phyloP scores from a whole-genome alignment of 225 moss, liverwort and hornwort species.

The Polytrichum commune region DNA sequence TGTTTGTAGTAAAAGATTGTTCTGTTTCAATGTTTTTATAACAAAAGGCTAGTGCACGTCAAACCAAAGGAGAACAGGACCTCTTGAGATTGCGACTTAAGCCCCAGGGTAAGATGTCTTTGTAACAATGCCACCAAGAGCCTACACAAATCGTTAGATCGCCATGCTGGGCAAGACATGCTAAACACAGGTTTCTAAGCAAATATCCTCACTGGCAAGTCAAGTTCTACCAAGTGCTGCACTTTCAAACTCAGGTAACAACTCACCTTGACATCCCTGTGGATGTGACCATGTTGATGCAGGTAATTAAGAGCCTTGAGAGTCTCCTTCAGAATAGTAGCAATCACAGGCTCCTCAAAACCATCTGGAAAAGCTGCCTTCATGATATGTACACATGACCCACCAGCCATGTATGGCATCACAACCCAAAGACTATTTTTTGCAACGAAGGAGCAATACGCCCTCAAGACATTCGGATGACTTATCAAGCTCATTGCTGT shows the following conservation, averaged over 20 bases:
- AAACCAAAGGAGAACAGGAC: no score
- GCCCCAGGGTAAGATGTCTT: not conserved
- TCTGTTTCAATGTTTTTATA: no score
- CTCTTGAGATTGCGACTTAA: not conserved
- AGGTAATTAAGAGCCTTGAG: slow-evolving; percentile 71
- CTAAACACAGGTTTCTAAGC: slow-evolving; percentile 1
- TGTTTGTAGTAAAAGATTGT: no score
- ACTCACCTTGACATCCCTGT: slow-evolving; percentile 79
- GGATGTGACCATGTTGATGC: slow-evolving; percentile 83
- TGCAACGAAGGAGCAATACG: slow-evolving; percentile 71
- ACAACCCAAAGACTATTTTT: slow-evolving; percentile 75
- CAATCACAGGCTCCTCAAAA: slow-evolving; percentile 81
- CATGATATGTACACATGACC: slow-evolving; percentile 91
- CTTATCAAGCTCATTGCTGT: slow-evolving; percentile 58
- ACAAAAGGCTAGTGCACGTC: no score
- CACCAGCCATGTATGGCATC: slow-evolving; percentile 91
- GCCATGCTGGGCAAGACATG: slow-evolving; percentile 3
- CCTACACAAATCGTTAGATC: not conserved
- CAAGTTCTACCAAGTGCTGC: not conserved
- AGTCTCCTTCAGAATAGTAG: slow-evolving; percentile 74
- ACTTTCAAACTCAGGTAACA: not conserved
- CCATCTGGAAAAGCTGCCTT: slow-evolving; percentile 79
- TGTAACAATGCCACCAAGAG: not conserved
- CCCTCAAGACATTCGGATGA: slow-evolving; percentile 82
- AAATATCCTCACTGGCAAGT: no score